Evolutionary conservation across 352 stramenopile genomes (phyloP).

Genomic region (Globisporangium recalcitrans): DNA sequence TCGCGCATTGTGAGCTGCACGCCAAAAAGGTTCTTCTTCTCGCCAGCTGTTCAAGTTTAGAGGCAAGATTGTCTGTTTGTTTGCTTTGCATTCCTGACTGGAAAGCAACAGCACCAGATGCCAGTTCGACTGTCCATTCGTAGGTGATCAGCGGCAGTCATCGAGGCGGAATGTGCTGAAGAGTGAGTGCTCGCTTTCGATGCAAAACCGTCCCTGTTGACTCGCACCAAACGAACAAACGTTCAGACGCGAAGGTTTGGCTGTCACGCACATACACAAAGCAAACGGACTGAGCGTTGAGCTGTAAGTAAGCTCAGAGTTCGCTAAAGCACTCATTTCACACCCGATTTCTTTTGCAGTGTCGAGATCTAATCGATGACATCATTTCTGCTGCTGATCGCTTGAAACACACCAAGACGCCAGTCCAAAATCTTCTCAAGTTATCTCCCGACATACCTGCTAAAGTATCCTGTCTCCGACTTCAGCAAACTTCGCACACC

Average conservation of each 20-base stretch:
- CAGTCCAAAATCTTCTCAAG: background rate
- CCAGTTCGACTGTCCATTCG: background rate
- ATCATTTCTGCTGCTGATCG: background rate
- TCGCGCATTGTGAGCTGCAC: background rate
- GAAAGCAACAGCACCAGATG: background rate
- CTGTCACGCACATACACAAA: background rate
- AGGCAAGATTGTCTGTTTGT: background rate
- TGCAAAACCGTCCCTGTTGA: background rate
- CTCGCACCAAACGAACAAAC: too few relatives aligned
- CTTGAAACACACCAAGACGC: background rate
- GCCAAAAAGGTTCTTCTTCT: background rate
- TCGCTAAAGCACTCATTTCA: background rate
- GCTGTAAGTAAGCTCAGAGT: background rate
- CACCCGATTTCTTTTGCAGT: background rate
- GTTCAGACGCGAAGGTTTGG: background rate
- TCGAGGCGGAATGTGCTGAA: background rate
- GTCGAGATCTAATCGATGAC: too few relatives aligned
- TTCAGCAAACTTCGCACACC: too few relatives aligned
- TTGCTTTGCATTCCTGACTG: background rate
- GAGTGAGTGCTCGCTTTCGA: too few relatives aligned
- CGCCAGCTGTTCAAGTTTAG: slow-evolving; percentile 7
- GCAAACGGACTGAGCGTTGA: too few relatives aligned
- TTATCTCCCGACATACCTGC: background rate
- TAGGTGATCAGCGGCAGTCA: background rate
- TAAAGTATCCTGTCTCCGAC: too few relatives aligned